These are phyloP conservation scores for Jatropha multifida DNA, from an alignment of 441 rosid genomes.

Conservation along the genomic window DNA sequence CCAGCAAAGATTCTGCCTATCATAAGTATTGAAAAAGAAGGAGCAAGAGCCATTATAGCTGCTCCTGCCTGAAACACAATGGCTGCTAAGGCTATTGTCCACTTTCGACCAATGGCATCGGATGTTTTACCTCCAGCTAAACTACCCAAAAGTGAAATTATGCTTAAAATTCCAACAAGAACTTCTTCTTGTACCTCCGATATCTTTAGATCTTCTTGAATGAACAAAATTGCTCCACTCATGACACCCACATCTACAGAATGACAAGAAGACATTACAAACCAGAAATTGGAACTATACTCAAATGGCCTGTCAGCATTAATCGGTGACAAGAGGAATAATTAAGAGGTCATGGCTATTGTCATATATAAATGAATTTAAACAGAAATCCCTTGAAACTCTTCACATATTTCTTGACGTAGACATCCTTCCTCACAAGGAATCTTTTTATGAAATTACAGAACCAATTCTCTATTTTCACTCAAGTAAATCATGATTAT, in stretches of 20 bases:
- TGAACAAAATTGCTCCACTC: constrained; percentile 92
- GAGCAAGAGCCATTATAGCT: constrained; percentile 74
- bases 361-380: too few relatives aligned
- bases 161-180: constrained; percentile 73
- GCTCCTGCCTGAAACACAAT: constrained; percentile 72
- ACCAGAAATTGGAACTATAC: neutral
- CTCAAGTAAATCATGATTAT: too few relatives aligned
- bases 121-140: constrained; percentile 84
- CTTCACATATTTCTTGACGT: too few relatives aligned
- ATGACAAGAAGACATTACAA: constrained; percentile 1
- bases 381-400: too few relatives aligned
- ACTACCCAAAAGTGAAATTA: constrained; percentile 84
- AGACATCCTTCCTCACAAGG: too few relatives aligned
- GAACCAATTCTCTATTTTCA: too few relatives aligned
- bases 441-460: too few relatives aligned
- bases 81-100: constrained; percentile 90
- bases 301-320: neutral
- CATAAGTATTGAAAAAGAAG: constrained; percentile 65
- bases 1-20: constrained; percentile 76
- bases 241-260: constrained; percentile 86
- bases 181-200: constrained; percentile 72
- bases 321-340: too few relatives aligned
- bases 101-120: constrained; percentile 74
- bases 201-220: constrained; percentile 75
- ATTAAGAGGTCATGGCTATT: too few relatives aligned